Percentiles rank a stretch among this genome's conserved stretches.
Conservation (phyloP, 345 rosid species). For the Melastoma malabathricum region DNA sequence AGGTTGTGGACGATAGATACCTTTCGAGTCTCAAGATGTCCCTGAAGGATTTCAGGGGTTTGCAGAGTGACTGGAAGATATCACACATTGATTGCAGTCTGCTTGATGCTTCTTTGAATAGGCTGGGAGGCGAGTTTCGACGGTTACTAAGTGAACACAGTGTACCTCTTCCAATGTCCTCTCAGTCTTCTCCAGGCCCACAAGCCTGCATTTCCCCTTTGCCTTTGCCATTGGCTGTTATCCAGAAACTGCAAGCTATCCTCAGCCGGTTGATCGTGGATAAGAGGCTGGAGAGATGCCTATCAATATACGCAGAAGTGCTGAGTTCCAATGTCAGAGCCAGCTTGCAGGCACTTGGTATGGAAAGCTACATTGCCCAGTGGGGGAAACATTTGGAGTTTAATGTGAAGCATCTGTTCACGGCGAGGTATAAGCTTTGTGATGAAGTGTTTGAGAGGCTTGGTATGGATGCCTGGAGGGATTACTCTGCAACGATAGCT, state of each 20-base stretch:
- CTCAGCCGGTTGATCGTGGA: constrained; percentile 75
- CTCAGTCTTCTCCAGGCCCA: constrained; percentile 40
- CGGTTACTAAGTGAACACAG: constrained; percentile 71
- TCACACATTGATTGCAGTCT: constrained; percentile 72
- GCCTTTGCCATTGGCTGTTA: constrained; percentile 67
- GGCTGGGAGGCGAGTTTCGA: constrained; percentile 59
- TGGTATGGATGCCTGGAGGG: constrained; percentile 83
- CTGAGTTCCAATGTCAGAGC: constrained; percentile 83
- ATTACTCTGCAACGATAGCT: constrained; percentile 86
- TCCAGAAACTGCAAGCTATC: constrained; percentile 86
- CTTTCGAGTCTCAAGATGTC: constrained; percentile 58
- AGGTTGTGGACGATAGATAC: constrained; percentile 60
- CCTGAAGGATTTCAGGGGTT: constrained; percentile 46
- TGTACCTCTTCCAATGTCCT: constrained; percentile 81
- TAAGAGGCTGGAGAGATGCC: constrained; percentile 69
- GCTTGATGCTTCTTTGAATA: constrained; percentile 66
- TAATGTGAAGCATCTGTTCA: constrained; percentile 91
- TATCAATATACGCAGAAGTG: constrained; percentile 73
- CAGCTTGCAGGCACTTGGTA: constrained; percentile 84
- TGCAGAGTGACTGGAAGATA: constrained; percentile 27
- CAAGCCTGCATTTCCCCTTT: constrained; percentile 79
- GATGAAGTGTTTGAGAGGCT: constrained; percentile 86
- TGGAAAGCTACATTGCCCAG: constrained; percentile 68
- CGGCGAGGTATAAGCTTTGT: constrained; percentile 86
- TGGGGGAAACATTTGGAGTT: constrained; percentile 99